Percentiles rank a stretch among this genome's conserved stretches.
Evolutionary conservation across 2,329 filamentous ascomycete species (phyloP).

Genomic region (Hymenoscyphus albidus): DNA sequence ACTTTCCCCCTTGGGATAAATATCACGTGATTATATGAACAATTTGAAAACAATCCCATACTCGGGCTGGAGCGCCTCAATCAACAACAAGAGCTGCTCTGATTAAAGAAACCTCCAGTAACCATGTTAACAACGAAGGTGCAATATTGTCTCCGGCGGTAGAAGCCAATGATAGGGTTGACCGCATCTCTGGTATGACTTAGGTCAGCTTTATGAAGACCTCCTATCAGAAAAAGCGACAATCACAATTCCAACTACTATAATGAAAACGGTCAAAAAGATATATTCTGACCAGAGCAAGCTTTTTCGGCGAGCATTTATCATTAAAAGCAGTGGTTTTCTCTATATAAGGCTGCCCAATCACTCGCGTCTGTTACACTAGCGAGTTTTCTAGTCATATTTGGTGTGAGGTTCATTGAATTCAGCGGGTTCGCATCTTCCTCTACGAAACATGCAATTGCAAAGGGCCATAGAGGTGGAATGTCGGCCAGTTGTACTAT

Average conservation of each 20-base stretch:
- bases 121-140: too few species aligned
- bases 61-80: too few species aligned
- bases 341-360: not conserved
- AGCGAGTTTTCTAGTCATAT: not conserved
- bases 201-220: not conserved
- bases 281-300: not conserved
- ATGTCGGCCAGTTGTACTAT: too few species aligned
- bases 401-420: not conserved
- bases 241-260: not conserved
- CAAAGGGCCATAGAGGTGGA: not conserved
- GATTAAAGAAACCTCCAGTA: too few species aligned
- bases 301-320: not conserved
- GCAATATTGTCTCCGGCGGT: too few species aligned
- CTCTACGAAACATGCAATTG: not conserved
- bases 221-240: not conserved
- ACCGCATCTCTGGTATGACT: too few species aligned
- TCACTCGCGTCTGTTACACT: not conserved
- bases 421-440: not conserved
- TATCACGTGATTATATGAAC: too few species aligned
- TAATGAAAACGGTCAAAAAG: not conserved
- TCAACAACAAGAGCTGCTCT: too few species aligned
- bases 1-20: too few species aligned
- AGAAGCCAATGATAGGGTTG: too few species aligned
- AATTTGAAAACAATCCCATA: too few species aligned
- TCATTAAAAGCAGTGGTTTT: not conserved